These are phyloP conservation scores for Mycena latifolia DNA, from an alignment of 768 basidiomycete species.

Conservation along the genomic window DNA sequence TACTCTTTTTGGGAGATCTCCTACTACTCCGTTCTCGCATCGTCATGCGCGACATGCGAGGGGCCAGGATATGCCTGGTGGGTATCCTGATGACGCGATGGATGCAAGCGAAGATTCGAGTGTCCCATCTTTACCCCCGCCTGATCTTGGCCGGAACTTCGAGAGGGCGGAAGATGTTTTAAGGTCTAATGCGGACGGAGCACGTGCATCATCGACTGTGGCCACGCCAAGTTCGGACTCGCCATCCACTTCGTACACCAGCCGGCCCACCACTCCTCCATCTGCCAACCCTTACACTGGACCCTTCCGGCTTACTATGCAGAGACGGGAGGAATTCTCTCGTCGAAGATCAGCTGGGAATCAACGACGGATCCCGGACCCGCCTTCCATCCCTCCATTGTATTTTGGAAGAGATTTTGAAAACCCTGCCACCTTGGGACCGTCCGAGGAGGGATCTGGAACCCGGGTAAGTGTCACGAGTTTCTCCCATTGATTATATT, in stretches of 20 bases:
- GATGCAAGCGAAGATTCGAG: conserved; percentile 26
- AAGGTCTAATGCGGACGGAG: conserved; percentile 8
- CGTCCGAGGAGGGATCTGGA: conserved; percentile 5
- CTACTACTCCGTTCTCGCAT: conserved; percentile 7
- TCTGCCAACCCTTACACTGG: conserved; percentile 56
- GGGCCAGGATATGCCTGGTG: neutral
- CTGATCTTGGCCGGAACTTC: conserved; percentile 46
- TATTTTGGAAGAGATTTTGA: conserved; percentile 47
- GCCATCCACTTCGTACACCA: conserved; percentile 4
- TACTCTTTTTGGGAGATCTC: conserved; percentile 24
- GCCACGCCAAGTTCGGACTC: conserved; percentile 6
- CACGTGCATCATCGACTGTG: conserved; percentile 9
- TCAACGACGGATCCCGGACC: conserved; percentile 33
- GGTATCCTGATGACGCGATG: conserved; percentile 32
- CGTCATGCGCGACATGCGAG: conserved; percentile 3
- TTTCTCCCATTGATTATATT: neutral
- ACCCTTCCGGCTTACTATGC: conserved; percentile 62
- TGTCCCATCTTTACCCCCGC: conserved; percentile 45
- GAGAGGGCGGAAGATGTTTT: conserved; percentile 29
- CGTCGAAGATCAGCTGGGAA: conserved; percentile 11
- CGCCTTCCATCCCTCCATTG: conserved; percentile 54
- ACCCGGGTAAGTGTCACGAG: conserved; percentile 19
- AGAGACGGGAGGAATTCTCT: conserved; percentile 44
- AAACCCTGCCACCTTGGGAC: neutral
- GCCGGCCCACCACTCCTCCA: conserved; percentile 28